These are phyloP conservation scores for Didymella pinodella DNA, from an alignment of 2,329 filamentous ascomycete species.

Conservation along the genomic window DNA sequence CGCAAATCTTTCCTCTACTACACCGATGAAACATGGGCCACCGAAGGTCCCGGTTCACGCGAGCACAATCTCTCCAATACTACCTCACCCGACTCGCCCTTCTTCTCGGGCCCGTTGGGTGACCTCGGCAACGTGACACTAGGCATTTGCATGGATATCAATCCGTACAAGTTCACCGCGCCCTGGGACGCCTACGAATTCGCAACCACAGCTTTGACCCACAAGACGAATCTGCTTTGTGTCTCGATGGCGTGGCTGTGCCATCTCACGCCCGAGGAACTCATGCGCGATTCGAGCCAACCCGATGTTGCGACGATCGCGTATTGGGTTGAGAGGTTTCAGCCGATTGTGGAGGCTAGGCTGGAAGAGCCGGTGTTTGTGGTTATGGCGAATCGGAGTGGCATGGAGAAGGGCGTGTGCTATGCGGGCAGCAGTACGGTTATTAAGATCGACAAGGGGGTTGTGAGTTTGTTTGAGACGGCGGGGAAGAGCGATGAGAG, in stretches of 20 bases:
- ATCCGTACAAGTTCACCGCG: conserved; percentile 67
- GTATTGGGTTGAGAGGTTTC: conserved; percentile 77
- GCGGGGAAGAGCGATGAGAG: conserved; percentile 75
- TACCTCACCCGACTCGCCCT: conserved; percentile 37
- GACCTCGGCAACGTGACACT: conserved; percentile 49
- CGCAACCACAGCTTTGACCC: conserved; percentile 64
- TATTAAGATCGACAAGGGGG: conserved; percentile 69
- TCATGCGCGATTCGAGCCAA: conserved; percentile 56
- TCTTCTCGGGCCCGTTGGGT: conserved; percentile 50
- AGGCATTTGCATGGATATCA: conserved; percentile 67
- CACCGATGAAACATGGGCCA: conserved; percentile 71
- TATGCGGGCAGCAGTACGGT: conserved; percentile 80
- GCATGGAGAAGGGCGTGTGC: conserved; percentile 69
- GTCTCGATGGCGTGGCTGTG: conserved; percentile 83
- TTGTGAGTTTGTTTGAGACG: conserved; percentile 73
- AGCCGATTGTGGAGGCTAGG: conserved; percentile 60
- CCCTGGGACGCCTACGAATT: conserved; percentile 67
- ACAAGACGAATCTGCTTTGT: conserved; percentile 68
- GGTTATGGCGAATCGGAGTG: conserved; percentile 74
- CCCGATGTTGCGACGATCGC: conserved; percentile 76
- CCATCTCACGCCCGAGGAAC: conserved; percentile 58
- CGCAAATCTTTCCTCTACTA: conserved; percentile 72
- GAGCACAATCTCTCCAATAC: conserved; percentile 32
- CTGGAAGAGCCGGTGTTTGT: conserved; percentile 66
- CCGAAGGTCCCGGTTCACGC: conserved; percentile 55